These are phyloP conservation scores for Tuber melanosporum DNA, from an alignment of 495 filamentous ascomycete genomes.

Conservation along the genomic window DNA sequence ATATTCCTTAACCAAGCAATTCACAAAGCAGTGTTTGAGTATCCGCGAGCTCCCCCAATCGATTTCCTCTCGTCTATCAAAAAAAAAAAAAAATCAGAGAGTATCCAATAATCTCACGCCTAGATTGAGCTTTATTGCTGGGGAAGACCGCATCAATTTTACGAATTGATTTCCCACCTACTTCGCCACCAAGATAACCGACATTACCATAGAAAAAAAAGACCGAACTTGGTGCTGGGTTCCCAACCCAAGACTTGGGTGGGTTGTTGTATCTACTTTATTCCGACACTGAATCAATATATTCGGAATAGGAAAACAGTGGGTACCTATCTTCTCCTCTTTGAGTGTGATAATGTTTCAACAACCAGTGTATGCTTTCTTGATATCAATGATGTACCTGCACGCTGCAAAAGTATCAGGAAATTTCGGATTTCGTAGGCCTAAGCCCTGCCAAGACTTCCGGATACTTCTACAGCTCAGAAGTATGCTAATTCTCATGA, in stretches of 20 bases:
- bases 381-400: neutral
- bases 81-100: neutral
- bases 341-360: neutral
- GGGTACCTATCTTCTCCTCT: neutral
- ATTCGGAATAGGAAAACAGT: neutral
- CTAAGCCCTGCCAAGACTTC: neutral
- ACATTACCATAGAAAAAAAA: neutral
- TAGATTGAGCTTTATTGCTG: neutral
- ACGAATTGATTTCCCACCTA: neutral
- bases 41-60: neutral
- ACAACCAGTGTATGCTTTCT: neutral
- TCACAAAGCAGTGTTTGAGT: neutral
- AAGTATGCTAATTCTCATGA: neutral
- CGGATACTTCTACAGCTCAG: neutral
- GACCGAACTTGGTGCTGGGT: neutral
- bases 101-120: neutral
- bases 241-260: neutral
- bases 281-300: neutral
- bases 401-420: neutral
- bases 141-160: neutral
- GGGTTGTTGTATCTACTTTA: neutral
- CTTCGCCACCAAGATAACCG: neutral
- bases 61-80: neutral
- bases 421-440: neutral
- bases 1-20: neutral